A percentile compares a stretch with the other conserved stretches of the same genome.
These are phyloP conservation scores for Tetrapisispora pingtungensis DNA, from an alignment of 805 yeast genomes.

Conservation along the genomic window DNA sequence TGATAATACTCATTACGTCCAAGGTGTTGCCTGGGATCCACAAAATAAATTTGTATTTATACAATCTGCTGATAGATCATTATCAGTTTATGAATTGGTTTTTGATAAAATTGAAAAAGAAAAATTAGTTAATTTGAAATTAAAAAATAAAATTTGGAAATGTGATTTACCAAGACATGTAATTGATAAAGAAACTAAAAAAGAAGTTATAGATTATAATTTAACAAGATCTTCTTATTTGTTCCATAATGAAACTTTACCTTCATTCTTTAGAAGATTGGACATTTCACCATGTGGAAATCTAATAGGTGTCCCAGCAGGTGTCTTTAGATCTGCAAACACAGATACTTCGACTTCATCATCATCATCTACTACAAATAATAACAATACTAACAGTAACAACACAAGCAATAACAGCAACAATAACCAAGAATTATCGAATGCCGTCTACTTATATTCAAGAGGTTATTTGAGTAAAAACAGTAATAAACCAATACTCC, in stretches of 20 bases:
- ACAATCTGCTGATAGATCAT: slow-evolving; percentile 81
- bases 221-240: slow-evolving; percentile 18
- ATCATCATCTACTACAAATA: neutral
- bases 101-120: slow-evolving; percentile 2
- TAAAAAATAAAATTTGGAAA: slow-evolving; percentile 37
- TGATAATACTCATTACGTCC: slow-evolving; percentile 83
- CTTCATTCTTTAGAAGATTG: slow-evolving; percentile 81
- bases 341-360: slow-evolving; percentile 5
- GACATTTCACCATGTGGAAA: slow-evolving; percentile 87
- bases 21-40: slow-evolving; percentile 97
- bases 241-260: slow-evolving; percentile 79
- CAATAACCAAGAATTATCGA: slow-evolving; percentile 35
- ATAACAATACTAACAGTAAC: neutral
- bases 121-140: slow-evolving; percentile 16
- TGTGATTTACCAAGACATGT: slow-evolving; percentile 10
- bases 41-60: slow-evolving; percentile 64
- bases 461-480: slow-evolving; percentile 44
- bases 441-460: slow-evolving; percentile 73
- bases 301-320: slow-evolving; percentile 68
- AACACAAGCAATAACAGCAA: slow-evolving; percentile 9
- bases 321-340: slow-evolving; percentile 38
- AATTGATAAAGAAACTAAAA: neutral
- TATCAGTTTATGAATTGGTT: slow-evolving; percentile 46
- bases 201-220: slow-evolving; percentile 12
- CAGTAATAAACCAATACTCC: slow-evolving; percentile 60